A percentile compares a stretch with the other conserved stretches of the same genome.
Conservation (phyloP, 371 early-diverging fungal species). For the Haplosporangium sp. region DNA sequence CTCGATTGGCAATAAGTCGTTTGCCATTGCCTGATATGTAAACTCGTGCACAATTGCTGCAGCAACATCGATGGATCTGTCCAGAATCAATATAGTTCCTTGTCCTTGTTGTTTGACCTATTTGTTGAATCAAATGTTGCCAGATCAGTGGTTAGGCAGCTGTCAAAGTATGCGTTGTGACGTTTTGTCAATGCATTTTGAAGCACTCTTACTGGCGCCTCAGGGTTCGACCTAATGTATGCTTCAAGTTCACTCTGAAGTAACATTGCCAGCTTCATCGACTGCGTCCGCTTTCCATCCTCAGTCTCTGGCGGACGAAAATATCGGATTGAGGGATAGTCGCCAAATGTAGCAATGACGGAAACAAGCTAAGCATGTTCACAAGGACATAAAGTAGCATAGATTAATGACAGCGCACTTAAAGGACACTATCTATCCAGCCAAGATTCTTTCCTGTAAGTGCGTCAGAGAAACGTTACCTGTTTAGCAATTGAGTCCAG, state of each 20-base stretch:
- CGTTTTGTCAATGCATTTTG: too few relatives aligned
- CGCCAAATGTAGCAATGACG: slow-evolving; percentile 82
- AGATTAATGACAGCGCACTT: not conserved
- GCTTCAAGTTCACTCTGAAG: slow-evolving; percentile 80
- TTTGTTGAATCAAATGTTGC: not conserved
- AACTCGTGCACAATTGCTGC: slow-evolving; percentile 94
- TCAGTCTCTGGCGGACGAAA: slow-evolving; percentile 79
- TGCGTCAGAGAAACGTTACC: slow-evolving; percentile 42
- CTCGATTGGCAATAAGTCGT: slow-evolving; percentile 86
- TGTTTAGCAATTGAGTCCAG: slow-evolving; percentile 75
- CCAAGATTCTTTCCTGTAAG: not conserved
- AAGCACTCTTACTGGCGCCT: slow-evolving; percentile 63
- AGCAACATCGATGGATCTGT: slow-evolving; percentile 88
- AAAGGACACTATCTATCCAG: not conserved
- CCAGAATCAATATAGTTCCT: slow-evolving; percentile 85
- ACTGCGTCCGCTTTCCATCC: slow-evolving; percentile 70
- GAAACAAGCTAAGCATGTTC: slow-evolving; percentile 64
- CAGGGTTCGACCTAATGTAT: slow-evolving; percentile 66
- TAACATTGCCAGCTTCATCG: slow-evolving; percentile 70
- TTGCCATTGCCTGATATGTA: slow-evolving; percentile 94
- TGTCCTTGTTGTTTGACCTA: slow-evolving; percentile 71
- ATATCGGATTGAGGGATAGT: slow-evolving; percentile 89
- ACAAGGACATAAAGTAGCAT: too few relatives aligned
- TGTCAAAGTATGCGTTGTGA: too few relatives aligned
- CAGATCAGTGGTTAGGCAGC: slow-evolving; percentile 39